Conservation (phyloP, 305 asterid species). For the Fraxinus baroniana region DNA sequence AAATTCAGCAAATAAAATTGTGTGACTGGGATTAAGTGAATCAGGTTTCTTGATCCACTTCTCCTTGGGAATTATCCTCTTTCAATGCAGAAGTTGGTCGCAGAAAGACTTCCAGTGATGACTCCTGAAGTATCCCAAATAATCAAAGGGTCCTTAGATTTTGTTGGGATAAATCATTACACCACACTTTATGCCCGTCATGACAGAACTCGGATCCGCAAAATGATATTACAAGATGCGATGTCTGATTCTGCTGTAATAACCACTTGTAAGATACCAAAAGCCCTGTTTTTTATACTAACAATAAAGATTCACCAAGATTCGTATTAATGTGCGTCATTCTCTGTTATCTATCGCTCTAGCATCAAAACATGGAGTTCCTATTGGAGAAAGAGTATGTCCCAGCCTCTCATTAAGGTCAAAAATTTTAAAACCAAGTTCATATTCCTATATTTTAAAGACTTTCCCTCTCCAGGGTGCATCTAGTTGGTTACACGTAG, state of each 20-base stretch:
- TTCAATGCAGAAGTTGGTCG: constrained; percentile 79
- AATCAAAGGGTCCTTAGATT: constrained; percentile 70
- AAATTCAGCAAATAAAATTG: not conserved
- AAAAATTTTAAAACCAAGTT: not conserved
- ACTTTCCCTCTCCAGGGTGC: constrained; percentile 45
- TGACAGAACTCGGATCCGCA: constrained; percentile 50
- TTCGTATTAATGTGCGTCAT: not conserved
- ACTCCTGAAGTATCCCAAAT: constrained; percentile 35
- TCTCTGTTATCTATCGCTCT: not conserved
- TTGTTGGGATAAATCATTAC: constrained; percentile 80
- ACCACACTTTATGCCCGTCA: constrained; percentile 67
- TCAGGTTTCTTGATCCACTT: constrained; percentile 96
- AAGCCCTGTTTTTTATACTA: not conserved
- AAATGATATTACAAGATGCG: constrained; percentile 59
- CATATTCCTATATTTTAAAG: not conserved
- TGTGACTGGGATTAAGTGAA: constrained; percentile 25
- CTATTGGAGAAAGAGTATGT: constrained; percentile 78
- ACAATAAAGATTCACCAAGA: not conserved
- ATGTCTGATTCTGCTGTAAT: constrained; percentile 67
- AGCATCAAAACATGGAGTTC: constrained; percentile 69
- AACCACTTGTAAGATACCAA: constrained; percentile 53
- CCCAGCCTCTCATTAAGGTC: constrained; percentile 9
- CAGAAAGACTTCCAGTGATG: constrained; percentile 59
- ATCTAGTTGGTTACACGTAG: constrained; percentile 66
- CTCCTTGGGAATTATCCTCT: constrained; percentile 81